Percentiles rank a stretch among this genome's conserved stretches.
These are phyloP conservation scores for Umbelopsis sp. DNA, from an alignment of 192 early-diverging fungal species.

Conservation along the genomic window DNA sequence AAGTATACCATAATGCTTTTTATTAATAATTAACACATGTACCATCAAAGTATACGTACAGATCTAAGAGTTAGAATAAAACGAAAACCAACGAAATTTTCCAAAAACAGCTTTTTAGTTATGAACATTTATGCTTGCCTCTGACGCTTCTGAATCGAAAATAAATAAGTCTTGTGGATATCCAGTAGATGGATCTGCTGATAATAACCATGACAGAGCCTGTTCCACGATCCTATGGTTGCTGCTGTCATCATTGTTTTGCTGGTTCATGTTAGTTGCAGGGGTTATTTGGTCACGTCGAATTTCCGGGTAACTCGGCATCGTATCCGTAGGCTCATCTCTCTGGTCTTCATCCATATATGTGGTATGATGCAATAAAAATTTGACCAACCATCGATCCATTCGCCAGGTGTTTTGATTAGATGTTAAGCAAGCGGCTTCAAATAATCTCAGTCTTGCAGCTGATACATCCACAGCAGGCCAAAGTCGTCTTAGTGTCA, in stretches of 20 bases:
- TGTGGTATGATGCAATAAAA: conserved; percentile 6
- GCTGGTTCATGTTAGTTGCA: background rate
- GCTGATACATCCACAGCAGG: conserved; percentile 16
- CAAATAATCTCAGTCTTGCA: conserved; percentile 7
- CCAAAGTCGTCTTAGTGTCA: conserved; percentile 14
- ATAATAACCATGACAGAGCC: conserved; percentile 15
- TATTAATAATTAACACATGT: background rate
- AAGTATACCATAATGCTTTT: background rate
- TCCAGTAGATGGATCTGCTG: conserved; percentile 10
- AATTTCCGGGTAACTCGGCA: background rate
- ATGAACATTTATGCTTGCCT: background rate
- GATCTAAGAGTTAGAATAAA: no score
- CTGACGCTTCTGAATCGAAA: background rate
- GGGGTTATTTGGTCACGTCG: background rate
- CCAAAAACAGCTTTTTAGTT: background rate
- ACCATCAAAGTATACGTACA: no score
- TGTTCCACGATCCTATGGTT: conserved; percentile 17
- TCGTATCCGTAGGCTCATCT: background rate
- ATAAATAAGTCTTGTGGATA: conserved; percentile 14
- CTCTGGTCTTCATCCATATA: conserved; percentile 19
- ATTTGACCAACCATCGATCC: conserved; percentile 16
- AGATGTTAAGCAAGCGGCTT: conserved; percentile 15
- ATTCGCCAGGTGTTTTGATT: conserved; percentile 18
- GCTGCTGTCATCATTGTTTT: background rate
- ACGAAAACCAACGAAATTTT: no score